A percentile compares a stretch with the other conserved stretches of the same genome.
phyloP scores from a whole-genome alignment of 2,329 filamentous ascomycete species.

The Aspergillus intermedius region DNA sequence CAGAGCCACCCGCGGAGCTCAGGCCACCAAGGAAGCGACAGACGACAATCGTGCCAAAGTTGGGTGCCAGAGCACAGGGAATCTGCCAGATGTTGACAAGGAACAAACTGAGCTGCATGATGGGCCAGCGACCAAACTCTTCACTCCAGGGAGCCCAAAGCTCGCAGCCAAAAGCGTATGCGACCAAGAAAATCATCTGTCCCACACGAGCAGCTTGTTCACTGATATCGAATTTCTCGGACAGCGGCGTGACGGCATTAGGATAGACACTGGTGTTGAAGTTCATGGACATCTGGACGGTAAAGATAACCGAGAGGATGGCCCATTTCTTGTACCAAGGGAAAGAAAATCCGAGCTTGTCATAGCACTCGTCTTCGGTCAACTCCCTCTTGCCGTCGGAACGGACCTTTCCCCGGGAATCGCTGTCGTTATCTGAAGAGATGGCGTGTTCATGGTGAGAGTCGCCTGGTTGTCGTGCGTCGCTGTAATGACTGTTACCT shows the following conservation, averaged over 20 bases:
- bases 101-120: constrained; percentile 65
- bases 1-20: constrained; percentile 64
- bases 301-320: constrained; percentile 64
- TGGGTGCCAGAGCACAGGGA: constrained; percentile 64
- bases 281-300: constrained; percentile 71
- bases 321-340: constrained; percentile 60
- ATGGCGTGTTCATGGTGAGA: constrained; percentile 12
- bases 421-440: constrained; percentile 9
- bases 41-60: constrained; percentile 63
- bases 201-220: constrained; percentile 63
- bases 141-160: constrained; percentile 84
- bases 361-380: constrained; percentile 53
- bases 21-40: constrained; percentile 63
- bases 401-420: constrained; percentile 5
- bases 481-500: not conserved
- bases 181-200: constrained; percentile 68
- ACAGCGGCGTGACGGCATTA: constrained; percentile 61
- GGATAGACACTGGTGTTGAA: constrained; percentile 70
- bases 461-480: constrained; percentile 3
- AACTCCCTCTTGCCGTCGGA: constrained; percentile 32
- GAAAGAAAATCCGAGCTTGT: constrained; percentile 57
- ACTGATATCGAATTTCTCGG: constrained; percentile 61
- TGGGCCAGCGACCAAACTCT: constrained; percentile 71
- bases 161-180: constrained; percentile 80
- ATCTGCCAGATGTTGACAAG: constrained; percentile 74